A percentile compares a stretch with the other conserved stretches of the same genome.
phyloP scores from a whole-genome alignment of 2,329 filamentous ascomycete species.

The Bipolaris sorokiniana region DNA sequence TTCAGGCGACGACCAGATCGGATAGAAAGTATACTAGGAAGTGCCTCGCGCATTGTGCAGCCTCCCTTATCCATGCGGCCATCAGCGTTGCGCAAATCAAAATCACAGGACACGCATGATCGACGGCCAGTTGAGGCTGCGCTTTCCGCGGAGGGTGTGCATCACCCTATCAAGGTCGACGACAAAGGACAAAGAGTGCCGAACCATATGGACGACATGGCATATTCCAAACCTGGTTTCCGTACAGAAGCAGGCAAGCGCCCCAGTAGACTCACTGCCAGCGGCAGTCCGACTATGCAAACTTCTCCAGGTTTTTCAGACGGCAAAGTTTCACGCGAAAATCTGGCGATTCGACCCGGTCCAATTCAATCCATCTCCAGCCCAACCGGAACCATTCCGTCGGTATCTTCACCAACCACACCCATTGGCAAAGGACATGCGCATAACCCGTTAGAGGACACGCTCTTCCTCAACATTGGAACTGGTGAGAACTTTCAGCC shows the following conservation, averaged over 20 bases:
- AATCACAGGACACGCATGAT: conserved; percentile 60
- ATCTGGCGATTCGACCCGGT: conserved; percentile 40
- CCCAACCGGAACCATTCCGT: conserved; percentile 10
- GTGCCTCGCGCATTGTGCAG: conserved; percentile 63
- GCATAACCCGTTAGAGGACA: conserved; percentile 68
- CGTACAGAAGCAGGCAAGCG: conserved; percentile 17
- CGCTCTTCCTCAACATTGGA: conserved; percentile 78
- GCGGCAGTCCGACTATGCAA: conserved; percentile 29
- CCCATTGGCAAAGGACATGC: conserved; percentile 61
- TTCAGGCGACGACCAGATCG: conserved; percentile 61
- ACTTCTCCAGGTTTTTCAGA: conserved; percentile 24
- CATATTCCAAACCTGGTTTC: conserved; percentile 27
- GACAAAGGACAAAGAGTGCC: conserved; percentile 34
- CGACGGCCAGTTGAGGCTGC: conserved; percentile 57
- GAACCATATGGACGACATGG: conserved; percentile 29
- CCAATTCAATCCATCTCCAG: conserved; percentile 31
- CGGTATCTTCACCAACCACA: conserved; percentile 34
- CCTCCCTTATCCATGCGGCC: conserved; percentile 61
- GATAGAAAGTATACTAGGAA: conserved; percentile 66
- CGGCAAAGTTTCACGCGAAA: conserved; percentile 40
- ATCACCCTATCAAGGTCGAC: conserved; percentile 53
- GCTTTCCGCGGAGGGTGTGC: conserved; percentile 61
- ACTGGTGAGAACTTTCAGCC: conserved; percentile 60
- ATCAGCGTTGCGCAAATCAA: conserved; percentile 51
- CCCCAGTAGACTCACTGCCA: conserved; percentile 13